Evolutionary conservation across 108 stramenopile genomes (phyloP), one percentile per base, ranked within the genome.

Genomic region (Fistulifera pelliculosa): DNA sequence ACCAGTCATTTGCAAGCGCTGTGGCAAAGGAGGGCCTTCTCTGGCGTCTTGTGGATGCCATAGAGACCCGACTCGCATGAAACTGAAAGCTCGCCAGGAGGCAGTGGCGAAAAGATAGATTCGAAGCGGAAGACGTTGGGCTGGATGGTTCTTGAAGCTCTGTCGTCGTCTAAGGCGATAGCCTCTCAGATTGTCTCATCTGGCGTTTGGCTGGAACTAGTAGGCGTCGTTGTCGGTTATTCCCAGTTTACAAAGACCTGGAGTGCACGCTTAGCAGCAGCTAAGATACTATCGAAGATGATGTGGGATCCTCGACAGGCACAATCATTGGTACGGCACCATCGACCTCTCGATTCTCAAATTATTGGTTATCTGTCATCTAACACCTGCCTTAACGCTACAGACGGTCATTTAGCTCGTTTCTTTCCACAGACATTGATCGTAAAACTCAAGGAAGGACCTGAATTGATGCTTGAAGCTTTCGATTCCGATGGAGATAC

Each of bases 401-500:
- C 43, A 14, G 48, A 15, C 31, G 1, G 10, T 35, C 31, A 35
- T 8, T 27, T 17, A 1, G 50, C 64, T 15, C 61, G 58, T 0
- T 77, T 84, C 49, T 57, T 84, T 10, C 82, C 82, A 0, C n/a
- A 0, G 13, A 61, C 75, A 23, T 47, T 85, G 11, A 58, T 68
- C 18, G 49, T 69, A 16, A 24, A 62, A 12, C 27, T 85, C 45
- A 85, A 80, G 22, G 74, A 85, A 43, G 67, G 77, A 48, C 64
- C 76, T 14, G 76, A 73, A 17, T 62, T 52, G 19, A 71, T 80
- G 73, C 41, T 90, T 38, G 61, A 61, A 25, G 23, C 76, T 5
- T 83, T 84, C 61, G 83, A 85, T 64, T 65, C 59, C 21, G 79
- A 84, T 41, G 66, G 65, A 42, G 84, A 86, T 50, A 76, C 65